These are phyloP conservation scores for Trichoderma sp. DNA, from an alignment of 2,329 filamentous ascomycete species.

Conservation along the genomic window DNA sequence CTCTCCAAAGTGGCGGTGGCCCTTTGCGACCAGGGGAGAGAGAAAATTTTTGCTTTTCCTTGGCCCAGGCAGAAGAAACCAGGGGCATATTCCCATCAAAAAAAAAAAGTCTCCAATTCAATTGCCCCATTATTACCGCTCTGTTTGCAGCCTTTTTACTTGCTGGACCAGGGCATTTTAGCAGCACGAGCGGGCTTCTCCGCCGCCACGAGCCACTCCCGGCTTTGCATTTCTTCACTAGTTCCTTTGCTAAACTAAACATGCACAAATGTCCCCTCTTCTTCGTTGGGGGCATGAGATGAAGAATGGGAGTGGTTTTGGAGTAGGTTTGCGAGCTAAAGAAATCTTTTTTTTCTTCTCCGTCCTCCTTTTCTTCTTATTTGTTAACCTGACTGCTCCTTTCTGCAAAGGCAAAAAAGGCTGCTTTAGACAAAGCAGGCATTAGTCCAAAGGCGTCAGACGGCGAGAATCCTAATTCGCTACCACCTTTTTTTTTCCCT, in stretches of 20 bases:
- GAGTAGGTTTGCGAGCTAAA: background rate
- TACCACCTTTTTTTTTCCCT: background rate
- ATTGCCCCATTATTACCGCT: slow-evolving; percentile 4
- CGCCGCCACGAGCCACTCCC: slow-evolving; percentile 25
- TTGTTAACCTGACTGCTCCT: background rate
- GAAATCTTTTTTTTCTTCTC: background rate
- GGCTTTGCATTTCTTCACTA: slow-evolving; percentile 18
- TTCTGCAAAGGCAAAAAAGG: background rate
- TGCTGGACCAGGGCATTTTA: background rate
- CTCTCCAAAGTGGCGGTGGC: background rate
- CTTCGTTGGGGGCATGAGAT: background rate
- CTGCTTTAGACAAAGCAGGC: background rate
- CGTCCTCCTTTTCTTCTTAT: background rate
- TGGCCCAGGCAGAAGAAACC: background rate
- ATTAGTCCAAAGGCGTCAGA: background rate
- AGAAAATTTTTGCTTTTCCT: background rate
- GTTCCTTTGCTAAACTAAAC: slow-evolving; percentile 6
- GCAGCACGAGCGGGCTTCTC: slow-evolving; percentile 20
- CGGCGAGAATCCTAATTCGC: background rate
- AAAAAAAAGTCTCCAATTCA: background rate
- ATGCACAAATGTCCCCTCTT: background rate
- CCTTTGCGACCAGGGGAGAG: background rate
- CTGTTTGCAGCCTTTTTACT: background rate
- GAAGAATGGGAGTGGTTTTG: background rate
- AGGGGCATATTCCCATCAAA: background rate